Percentiles rank a stretch among this genome's conserved stretches.
These are phyloP conservation scores for Aspergillus haitiensis DNA, from an alignment of 495 filamentous ascomycete genomes.

Conservation along the genomic window DNA sequence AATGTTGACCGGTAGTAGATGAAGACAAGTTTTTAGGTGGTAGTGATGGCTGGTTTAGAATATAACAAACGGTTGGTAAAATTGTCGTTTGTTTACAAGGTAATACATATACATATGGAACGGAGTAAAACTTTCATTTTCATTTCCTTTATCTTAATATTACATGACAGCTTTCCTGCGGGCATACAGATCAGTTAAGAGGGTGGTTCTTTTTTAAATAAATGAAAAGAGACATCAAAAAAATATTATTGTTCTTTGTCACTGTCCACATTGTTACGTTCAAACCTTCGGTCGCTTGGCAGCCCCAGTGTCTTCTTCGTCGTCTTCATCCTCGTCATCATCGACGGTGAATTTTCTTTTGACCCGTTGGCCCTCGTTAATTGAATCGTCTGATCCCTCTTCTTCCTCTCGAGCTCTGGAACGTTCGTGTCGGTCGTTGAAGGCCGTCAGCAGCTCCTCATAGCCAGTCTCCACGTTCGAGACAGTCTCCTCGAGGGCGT, in stretches of 20 bases:
- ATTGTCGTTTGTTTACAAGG: too few species aligned
- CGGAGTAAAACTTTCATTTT: too few species aligned
- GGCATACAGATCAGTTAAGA: too few species aligned
- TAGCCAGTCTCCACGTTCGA: slow-evolving; percentile 81
- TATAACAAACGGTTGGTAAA: too few species aligned
- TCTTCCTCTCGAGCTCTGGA: slow-evolving; percentile 25
- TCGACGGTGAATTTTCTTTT: slow-evolving; percentile 52
- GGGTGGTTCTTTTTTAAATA: not conserved
- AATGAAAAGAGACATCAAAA: slow-evolving; percentile 2
- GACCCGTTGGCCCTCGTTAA: slow-evolving; percentile 30
- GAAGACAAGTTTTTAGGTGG: too few species aligned
- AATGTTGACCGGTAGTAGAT: too few species aligned
- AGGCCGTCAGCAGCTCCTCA: slow-evolving; percentile 60
- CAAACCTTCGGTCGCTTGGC: slow-evolving; percentile 44
- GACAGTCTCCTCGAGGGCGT: slow-evolving; percentile 79
- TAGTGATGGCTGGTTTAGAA: too few species aligned
- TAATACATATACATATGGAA: too few species aligned
- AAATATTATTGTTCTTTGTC: not conserved
- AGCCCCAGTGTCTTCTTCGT: slow-evolving; percentile 32
- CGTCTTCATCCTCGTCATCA: slow-evolving; percentile 51
- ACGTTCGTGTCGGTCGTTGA: slow-evolving; percentile 42
- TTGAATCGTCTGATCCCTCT: slow-evolving; percentile 28
- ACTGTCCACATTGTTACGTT: not conserved
- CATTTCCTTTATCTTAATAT: not conserved
- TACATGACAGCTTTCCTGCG: slow-evolving; percentile 3